Base-by-base conservation (phyloP, 495 filamentous ascomycete genomes). In the Penicillium taxi region DNA sequence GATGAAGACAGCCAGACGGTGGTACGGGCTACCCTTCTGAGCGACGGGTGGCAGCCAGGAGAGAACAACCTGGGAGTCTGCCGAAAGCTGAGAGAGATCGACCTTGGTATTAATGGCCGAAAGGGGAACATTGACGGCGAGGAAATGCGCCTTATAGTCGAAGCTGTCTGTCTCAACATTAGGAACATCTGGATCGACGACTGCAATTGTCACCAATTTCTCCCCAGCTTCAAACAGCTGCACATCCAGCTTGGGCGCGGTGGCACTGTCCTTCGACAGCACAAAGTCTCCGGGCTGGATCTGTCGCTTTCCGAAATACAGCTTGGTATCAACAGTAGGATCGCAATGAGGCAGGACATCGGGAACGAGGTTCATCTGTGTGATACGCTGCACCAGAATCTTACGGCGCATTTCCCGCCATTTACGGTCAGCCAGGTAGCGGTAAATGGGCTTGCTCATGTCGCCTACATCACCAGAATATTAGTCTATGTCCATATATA, bases 401-500 rank as follows among this genome's bases (percentile, higher is more conserved):
- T 71, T 73, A 29, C 75, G 77, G 43, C 80, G 77, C 64, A 87
- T 84, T 45, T 79, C 70, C 41, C 82, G 75, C 93, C 93, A 99
- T 68, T 90, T 84, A 37, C 68, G 67, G 55, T 96, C 74, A 35
- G 89, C 83, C 31, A 96, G 77, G 56, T 82, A 80, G 25, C 90
- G 86, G 69, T 99, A 99, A 56, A 99, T 84, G 24, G 91, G 93
- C 60, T 94, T 91, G 63, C 77, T 81, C 89, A 96, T 90, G 55
- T 96, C 86, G 32, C 85, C 87, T 95, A 17, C 9, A 15, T 15
- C 2, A 20, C 2, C 26, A 30, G 30, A n/a, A 22, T 2, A 19
- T 38, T 38, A 38, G 26, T 22, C 8, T 16, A 16, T 26, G 23
- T 37, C 16, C 2, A 22, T 23, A 1, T 19, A 23, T 1, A 9